Percentiles rank a stretch among this genome's conserved stretches.
Evolutionary conservation across 768 basidiomycete species (phyloP).

Genomic region (Tulasnella sp.): DNA sequence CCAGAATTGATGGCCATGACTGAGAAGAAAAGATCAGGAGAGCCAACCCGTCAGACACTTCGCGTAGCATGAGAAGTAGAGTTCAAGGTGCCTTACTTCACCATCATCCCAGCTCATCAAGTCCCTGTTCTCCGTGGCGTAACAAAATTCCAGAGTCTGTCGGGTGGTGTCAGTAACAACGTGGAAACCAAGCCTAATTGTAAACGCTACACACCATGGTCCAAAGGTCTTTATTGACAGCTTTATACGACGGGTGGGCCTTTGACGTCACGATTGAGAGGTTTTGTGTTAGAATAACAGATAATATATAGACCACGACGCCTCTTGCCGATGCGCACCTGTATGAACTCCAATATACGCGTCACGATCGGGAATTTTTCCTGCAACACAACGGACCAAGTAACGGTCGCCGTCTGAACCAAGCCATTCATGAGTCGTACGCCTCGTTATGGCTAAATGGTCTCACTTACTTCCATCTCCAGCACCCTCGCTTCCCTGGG

Average conservation of each 20-base stretch:
- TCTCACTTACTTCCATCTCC: slow-evolving; percentile 60
- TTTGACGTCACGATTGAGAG: slow-evolving; percentile 18
- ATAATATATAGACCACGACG: neutral
- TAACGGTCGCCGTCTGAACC: slow-evolving; percentile 51
- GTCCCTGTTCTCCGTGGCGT: neutral
- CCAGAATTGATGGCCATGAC: slow-evolving; percentile 13
- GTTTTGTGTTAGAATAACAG: neutral
- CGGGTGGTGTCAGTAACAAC: neutral
- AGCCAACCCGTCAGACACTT: too few species aligned
- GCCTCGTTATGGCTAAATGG: neutral
- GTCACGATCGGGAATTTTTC: slow-evolving; percentile 54
- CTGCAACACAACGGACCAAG: slow-evolving; percentile 67
- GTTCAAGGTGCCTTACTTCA: slow-evolving; percentile 1
- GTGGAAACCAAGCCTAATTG: neutral
- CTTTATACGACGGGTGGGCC: slow-evolving; percentile 53
- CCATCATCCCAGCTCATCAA: neutral
- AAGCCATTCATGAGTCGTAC: slow-evolving; percentile 3
- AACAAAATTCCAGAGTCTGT: slow-evolving; percentile 11
- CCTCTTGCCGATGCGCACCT: slow-evolving; percentile 32
- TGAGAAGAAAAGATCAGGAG: too few species aligned
- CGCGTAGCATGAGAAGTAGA: too few species aligned
- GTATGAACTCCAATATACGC: slow-evolving; percentile 58
- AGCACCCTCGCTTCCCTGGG: slow-evolving; percentile 60
- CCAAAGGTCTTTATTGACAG: slow-evolving; percentile 79
- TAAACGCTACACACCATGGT: slow-evolving; percentile 46